These are phyloP conservation scores for Mycena filopes DNA, from an alignment of 768 basidiomycete species.

Conservation along the genomic window DNA sequence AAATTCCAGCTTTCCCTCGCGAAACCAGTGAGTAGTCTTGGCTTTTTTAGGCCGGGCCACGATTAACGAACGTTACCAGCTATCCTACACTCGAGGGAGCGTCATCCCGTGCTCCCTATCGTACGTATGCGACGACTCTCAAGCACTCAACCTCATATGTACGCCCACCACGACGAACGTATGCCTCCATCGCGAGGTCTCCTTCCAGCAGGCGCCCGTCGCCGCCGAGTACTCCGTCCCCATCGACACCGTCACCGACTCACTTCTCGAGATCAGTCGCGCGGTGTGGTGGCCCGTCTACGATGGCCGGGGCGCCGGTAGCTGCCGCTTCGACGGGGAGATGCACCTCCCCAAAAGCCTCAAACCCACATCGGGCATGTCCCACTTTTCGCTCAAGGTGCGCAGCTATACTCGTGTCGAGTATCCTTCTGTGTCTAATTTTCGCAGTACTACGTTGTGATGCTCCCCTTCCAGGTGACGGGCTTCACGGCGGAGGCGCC, in stretches of 20 bases:
- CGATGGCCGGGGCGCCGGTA: slow-evolving; percentile 13
- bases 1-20: slow-evolving; percentile 46
- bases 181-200: slow-evolving; percentile 25
- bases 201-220: slow-evolving; percentile 1
- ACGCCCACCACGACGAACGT: slow-evolving; percentile 26
- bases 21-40: slow-evolving; percentile 42
- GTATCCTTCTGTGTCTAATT: background rate
- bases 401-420: background rate
- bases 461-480: slow-evolving; percentile 29
- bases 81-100: slow-evolving; percentile 34
- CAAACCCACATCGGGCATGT: slow-evolving; percentile 26
- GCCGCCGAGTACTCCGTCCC: slow-evolving; percentile 10
- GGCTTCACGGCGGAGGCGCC: slow-evolving; percentile 22
- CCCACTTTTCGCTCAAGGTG: slow-evolving; percentile 29
- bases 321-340: slow-evolving; percentile 31
- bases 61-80: slow-evolving; percentile 2
- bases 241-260: background rate
- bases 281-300: slow-evolving; percentile 32
- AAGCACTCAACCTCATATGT: slow-evolving; percentile 31
- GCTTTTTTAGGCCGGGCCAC: background rate
- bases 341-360: slow-evolving; percentile 33
- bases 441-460: slow-evolving; percentile 24
- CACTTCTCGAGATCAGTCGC: slow-evolving; percentile 25
- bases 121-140: slow-evolving; percentile 22
- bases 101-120: slow-evolving; percentile 29